Percentiles rank a stretch among this genome's conserved stretches.
These are phyloP conservation scores for Ceratocystis destructans DNA, from an alignment of 2,329 filamentous ascomycete species.

Conservation along the genomic window DNA sequence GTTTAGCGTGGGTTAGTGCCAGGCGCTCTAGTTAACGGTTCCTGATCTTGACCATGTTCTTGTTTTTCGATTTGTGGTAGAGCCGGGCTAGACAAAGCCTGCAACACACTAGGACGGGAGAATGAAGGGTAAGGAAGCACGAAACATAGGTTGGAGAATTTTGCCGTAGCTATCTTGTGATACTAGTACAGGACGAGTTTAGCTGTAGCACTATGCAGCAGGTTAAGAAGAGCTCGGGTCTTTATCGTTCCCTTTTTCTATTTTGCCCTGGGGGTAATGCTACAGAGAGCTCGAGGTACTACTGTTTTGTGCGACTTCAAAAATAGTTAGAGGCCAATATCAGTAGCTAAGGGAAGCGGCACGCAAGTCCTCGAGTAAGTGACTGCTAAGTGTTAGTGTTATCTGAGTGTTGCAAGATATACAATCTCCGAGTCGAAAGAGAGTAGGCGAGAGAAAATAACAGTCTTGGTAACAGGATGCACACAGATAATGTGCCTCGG, in stretches of 20 bases:
- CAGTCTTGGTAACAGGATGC: too few species aligned
- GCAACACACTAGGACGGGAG: not conserved
- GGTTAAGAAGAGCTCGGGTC: not conserved
- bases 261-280: not conserved
- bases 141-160: slow-evolving; percentile 2
- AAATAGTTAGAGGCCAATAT: not conserved
- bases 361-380: too few species aligned
- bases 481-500: not conserved
- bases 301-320: not conserved
- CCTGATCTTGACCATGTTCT: not conserved
- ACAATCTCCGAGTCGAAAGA: too few species aligned
- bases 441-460: too few species aligned
- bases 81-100: not conserved
- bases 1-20: not conserved
- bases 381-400: too few species aligned
- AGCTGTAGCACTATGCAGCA: not conserved
- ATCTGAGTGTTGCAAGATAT: too few species aligned
- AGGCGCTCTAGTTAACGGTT: not conserved
- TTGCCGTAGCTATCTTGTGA: not conserved
- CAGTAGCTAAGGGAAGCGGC: too few species aligned
- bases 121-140: not conserved
- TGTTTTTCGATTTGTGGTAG: not conserved
- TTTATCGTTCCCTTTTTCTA: not conserved
- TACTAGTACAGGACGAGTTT: not conserved
- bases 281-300: not conserved